These are phyloP conservation scores for Kuraishia hungarica DNA, from an alignment of 805 yeast genomes.

Conservation along the genomic window DNA sequence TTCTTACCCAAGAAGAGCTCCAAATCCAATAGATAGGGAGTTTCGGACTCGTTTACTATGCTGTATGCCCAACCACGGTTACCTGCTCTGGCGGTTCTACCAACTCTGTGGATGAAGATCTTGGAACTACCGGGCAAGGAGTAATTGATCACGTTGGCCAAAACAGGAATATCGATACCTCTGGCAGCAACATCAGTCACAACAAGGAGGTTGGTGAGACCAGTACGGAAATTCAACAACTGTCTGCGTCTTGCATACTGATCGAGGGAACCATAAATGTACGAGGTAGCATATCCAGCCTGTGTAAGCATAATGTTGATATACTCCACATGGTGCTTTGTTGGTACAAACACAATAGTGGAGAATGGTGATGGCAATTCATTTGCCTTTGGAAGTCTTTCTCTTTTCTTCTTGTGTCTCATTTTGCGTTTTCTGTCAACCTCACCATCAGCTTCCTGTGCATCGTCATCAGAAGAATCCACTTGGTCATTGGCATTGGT, in stretches of 20 bases:
- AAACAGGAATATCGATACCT: slow-evolving; percentile 96
- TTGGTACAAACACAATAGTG: slow-evolving; percentile 91
- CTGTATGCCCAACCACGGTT: slow-evolving; percentile 97
- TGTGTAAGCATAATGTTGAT: slow-evolving; percentile 59
- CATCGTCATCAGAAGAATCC: slow-evolving; percentile 47
- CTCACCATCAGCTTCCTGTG: slow-evolving; percentile 34
- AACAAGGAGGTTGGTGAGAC: slow-evolving; percentile 77
- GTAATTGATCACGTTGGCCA: slow-evolving; percentile 90
- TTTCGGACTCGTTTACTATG: slow-evolving; percentile 72
- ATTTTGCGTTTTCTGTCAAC: slow-evolving; percentile 25
- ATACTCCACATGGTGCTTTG: slow-evolving; percentile 96
- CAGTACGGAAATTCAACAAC: slow-evolving; percentile 74
- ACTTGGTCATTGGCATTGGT: slow-evolving; percentile 36
- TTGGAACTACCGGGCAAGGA: slow-evolving; percentile 89
- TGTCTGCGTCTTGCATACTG: slow-evolving; percentile 92
- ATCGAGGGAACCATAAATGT: slow-evolving; percentile 89
- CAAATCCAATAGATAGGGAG: slow-evolving; percentile 84
- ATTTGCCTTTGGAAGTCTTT: slow-evolving; percentile 67
- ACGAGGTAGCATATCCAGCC: slow-evolving; percentile 79
- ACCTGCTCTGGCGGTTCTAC: slow-evolving; percentile 99
- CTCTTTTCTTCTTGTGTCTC: slow-evolving; percentile 35
- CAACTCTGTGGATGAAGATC: slow-evolving; percentile 93
- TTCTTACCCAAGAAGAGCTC: slow-evolving; percentile 86
- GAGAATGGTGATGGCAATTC: slow-evolving; percentile 79
- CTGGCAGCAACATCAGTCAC: slow-evolving; percentile 99